phyloP scores from a whole-genome alignment of 208 protist genomes.

The Phytomonas sp. region DNA sequence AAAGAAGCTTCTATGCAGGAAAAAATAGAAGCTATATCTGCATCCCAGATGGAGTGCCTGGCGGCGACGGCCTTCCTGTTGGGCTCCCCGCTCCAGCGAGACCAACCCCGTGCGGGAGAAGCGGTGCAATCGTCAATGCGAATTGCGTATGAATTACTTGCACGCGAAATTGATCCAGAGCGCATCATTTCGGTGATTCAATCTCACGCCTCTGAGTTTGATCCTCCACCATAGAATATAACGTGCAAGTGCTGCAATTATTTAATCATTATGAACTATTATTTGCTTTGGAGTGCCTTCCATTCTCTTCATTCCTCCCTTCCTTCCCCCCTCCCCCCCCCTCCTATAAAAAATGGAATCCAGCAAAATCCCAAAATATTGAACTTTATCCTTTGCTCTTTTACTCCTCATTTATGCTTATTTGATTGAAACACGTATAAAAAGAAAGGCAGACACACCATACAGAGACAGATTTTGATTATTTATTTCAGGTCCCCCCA shows the following conservation, averaged over 20 bases:
- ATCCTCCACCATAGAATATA: not conserved
- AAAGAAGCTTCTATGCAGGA: not conserved
- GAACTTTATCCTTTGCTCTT: not conserved
- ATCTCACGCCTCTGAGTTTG: constrained; percentile 1
- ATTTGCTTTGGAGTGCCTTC: not conserved
- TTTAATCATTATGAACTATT: not conserved
- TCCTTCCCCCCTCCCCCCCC: too few species aligned
- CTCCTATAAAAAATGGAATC: not conserved
- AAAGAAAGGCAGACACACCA: constrained; percentile 8
- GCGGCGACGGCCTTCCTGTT: constrained; percentile 53
- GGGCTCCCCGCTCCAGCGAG: constrained; percentile 52
- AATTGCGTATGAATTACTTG: constrained; percentile 35
- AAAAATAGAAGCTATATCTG: constrained; percentile 16
- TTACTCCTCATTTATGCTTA: not conserved
- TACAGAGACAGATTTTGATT: constrained; percentile 12
- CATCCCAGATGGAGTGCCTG: constrained; percentile 36
- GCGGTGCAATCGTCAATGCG: constrained; percentile 15
- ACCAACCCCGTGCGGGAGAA: constrained; percentile 23
- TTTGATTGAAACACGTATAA: not conserved
- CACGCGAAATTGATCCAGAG: constrained; percentile 51
- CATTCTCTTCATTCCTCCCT: not conserved
- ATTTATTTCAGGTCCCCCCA: constrained; percentile 10
- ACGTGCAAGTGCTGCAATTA: not conserved
- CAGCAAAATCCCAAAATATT: not conserved
- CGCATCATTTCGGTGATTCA: constrained; percentile 58